These are phyloP conservation scores for Dactylellina parvicollis DNA, from an alignment of 2,329 filamentous ascomycete genomes.

Conservation along the genomic window DNA sequence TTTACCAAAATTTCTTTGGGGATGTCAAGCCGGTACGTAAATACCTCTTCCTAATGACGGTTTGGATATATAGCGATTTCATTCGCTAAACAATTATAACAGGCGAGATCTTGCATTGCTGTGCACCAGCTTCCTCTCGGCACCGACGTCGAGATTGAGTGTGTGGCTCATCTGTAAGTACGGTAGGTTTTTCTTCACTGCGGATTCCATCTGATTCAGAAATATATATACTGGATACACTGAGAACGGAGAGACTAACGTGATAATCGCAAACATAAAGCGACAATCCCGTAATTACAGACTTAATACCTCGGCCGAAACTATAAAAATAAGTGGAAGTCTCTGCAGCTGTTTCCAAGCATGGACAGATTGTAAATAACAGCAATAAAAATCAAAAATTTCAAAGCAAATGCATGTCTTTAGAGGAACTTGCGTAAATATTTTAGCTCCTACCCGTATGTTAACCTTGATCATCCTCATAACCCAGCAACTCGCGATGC, in stretches of 20 bases:
- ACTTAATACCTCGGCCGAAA: constrained; percentile 30
- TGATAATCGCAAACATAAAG: constrained; percentile 2
- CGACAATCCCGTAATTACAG: constrained; percentile 28
- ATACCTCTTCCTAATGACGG: neutral
- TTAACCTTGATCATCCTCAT: constrained; percentile 23
- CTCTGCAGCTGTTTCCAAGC: neutral
- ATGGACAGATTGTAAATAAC: constrained; percentile 14
- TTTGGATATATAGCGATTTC: no score
- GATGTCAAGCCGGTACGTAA: constrained; percentile 62
- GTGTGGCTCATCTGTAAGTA: constrained; percentile 74
- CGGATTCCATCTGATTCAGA: no score
- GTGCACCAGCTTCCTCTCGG: constrained; percentile 88
- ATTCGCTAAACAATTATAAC: neutral
- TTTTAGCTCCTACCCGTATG: neutral
- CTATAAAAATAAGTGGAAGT: constrained; percentile 11
- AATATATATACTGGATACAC: no score
- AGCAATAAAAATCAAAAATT: constrained; percentile 1
- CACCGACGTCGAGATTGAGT: constrained; percentile 90
- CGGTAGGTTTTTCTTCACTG: constrained; percentile 52
- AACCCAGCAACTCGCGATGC: neutral
- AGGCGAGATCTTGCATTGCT: constrained; percentile 82
- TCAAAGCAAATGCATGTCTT: neutral
- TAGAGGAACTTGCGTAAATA: neutral
- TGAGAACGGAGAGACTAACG: no score
- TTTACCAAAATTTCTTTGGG: constrained; percentile 76